A percentile compares a stretch with the other conserved stretches of the same genome.
These are phyloP conservation scores for Mycogone perniciosa DNA, from an alignment of 2,329 filamentous ascomycete genomes.

Conservation along the genomic window DNA sequence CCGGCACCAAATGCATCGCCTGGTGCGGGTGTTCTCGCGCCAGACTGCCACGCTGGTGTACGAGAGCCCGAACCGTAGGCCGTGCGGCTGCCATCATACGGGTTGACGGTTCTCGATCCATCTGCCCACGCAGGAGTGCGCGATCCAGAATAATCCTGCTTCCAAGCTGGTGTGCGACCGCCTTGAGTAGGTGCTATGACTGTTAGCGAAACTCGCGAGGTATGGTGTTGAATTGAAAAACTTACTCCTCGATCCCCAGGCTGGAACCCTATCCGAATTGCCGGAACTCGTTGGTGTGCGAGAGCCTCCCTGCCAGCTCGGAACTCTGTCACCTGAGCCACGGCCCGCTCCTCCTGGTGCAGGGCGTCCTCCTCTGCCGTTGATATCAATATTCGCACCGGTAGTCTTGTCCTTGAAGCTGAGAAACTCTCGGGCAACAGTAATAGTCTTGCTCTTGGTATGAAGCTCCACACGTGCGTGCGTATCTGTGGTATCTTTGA, in stretches of 20 bases:
- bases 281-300: conserved; percentile 60
- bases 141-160: conserved; percentile 46
- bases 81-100: conserved; percentile 68
- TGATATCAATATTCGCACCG: conserved; percentile 70
- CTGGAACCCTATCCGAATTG: conserved; percentile 64
- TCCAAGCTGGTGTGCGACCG: conserved; percentile 59
- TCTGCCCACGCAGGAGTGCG: conserved; percentile 68
- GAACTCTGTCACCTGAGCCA: conserved; percentile 40
- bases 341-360: conserved; percentile 38
- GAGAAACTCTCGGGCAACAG: conserved; percentile 74
- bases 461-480: conserved; percentile 88
- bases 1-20: conserved; percentile 59
- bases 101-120: conserved; percentile 61
- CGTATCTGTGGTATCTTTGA: conserved; percentile 86
- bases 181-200: conserved; percentile 48
- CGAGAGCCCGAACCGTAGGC: conserved; percentile 69
- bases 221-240: conserved; percentile 18
- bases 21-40: conserved; percentile 61
- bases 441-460: conserved; percentile 87
- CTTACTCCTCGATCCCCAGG: conserved; percentile 67
- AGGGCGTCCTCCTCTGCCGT: conserved; percentile 38
- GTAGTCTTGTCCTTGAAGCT: conserved; percentile 79
- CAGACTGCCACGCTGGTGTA: conserved; percentile 73
- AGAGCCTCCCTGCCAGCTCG: conserved; percentile 57
- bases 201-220: conserved; percentile 20